Conservation (phyloP, 371 early-diverging fungal species). For the Actinomucor elegans region DNA sequence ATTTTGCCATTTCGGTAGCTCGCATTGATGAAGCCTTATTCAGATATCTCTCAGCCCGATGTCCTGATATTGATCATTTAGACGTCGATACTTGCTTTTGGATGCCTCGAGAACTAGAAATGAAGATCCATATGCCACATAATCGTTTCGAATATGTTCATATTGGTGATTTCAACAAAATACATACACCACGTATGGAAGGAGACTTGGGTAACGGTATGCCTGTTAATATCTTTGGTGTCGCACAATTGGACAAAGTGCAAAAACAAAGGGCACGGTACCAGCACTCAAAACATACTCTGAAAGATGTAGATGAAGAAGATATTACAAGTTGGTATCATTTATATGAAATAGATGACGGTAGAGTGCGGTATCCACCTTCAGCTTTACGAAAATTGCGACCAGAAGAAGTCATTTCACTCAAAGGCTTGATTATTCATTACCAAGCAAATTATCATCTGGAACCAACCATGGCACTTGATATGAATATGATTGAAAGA, state of each 20-base stretch:
- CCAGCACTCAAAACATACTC: too few relatives aligned
- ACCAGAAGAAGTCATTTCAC: background rate
- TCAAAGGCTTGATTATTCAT: background rate
- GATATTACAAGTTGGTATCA: conserved; percentile 12
- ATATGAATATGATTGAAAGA: conserved; percentile 1
- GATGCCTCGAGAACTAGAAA: conserved; percentile 12
- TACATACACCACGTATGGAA: background rate
- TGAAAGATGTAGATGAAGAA: too few relatives aligned
- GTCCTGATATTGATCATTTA: background rate
- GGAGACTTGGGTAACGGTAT: conserved; percentile 6
- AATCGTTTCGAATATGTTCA: conserved; percentile 7
- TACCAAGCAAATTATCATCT: background rate
- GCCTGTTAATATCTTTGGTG: conserved; percentile 4
- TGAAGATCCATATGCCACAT: conserved; percentile 17
- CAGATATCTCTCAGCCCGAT: conserved; percentile 5
- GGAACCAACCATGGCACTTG: background rate
- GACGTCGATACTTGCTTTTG: conserved; percentile 4
- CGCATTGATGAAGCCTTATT: conserved; percentile 5
- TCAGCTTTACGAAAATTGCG: conserved; percentile 1
- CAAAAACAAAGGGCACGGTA: background rate
- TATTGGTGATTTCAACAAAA: conserved; percentile 4
- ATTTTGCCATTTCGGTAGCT: background rate
- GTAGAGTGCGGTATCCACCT: conserved; percentile 2
- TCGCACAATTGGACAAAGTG: background rate
- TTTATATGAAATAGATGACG: conserved; percentile 8